Evolutionary conservation across 2,329 filamentous ascomycete species (phyloP).

Genomic region (Fusarium sp.): DNA sequence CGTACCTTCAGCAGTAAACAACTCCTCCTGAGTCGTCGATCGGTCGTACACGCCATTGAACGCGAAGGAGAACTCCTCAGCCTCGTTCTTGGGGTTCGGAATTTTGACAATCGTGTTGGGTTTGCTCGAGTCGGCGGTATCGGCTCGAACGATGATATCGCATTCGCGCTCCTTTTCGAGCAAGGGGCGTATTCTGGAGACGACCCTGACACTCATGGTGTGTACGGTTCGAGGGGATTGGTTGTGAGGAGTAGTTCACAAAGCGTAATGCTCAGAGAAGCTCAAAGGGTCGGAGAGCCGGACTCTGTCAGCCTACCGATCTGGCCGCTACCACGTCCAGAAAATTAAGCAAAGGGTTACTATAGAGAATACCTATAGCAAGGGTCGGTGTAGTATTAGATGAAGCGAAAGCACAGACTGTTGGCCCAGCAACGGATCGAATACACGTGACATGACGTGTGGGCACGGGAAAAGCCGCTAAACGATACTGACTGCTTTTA

Average conservation of each 20-base stretch:
- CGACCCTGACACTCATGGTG: conserved; percentile 79
- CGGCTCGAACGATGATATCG: conserved; percentile 83
- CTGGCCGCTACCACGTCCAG: conserved; percentile 37
- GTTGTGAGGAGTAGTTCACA: conserved; percentile 15
- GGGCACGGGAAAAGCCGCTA: conserved; percentile 50
- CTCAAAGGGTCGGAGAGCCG: conserved; percentile 25
- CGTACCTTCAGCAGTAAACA: conserved; percentile 90
- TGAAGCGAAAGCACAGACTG: conserved; percentile 23
- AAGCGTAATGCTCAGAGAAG: conserved; percentile 25
- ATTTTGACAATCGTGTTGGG: conserved; percentile 81
- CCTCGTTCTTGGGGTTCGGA: conserved; percentile 91
- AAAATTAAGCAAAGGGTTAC: conserved; percentile 37
- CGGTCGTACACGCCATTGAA: conserved; percentile 95
- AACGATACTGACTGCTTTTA: conserved; percentile 34
- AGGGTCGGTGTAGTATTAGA: conserved; percentile 28
- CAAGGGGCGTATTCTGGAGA: conserved; percentile 89
- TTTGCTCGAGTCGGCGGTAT: conserved; percentile 69
- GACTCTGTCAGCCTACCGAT: conserved; percentile 44
- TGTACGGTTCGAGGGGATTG: conserved; percentile 22
- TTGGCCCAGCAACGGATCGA: conserved; percentile 40
- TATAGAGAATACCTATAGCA: conserved; percentile 29
- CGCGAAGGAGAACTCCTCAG: conserved; percentile 91
- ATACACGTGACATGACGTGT: conserved; percentile 44
- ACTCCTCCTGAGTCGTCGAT: conserved; percentile 80
- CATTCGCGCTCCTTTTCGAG: conserved; percentile 86